Percentiles rank a stretch among this genome's conserved stretches.
These are phyloP conservation scores for Yamadazyma membranifaciens DNA, from an alignment of 1,139 yeast species.

Conservation along the genomic window DNA sequence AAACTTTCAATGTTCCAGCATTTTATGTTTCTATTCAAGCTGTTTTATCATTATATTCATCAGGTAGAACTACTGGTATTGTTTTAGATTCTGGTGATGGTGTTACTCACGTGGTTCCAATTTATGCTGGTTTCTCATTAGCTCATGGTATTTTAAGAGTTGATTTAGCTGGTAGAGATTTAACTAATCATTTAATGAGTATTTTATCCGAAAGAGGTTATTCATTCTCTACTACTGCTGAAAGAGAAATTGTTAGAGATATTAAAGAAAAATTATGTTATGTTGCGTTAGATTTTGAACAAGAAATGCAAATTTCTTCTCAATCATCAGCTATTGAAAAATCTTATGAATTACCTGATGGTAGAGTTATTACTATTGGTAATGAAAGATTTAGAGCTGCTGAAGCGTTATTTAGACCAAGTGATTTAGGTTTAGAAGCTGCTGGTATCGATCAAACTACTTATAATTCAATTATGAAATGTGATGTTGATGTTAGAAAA, in stretches of 20 bases:
- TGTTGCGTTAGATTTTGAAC: constrained; percentile 94
- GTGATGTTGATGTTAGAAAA: constrained; percentile 98
- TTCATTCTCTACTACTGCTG: constrained; percentile 98
- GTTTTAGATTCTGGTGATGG: constrained; percentile 99
- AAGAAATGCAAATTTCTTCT: constrained; percentile 98
- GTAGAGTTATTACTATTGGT: constrained; percentile 99
- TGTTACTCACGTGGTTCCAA: constrained; percentile 99
- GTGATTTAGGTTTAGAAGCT: constrained; percentile 96
- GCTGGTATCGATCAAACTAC: constrained; percentile 99
- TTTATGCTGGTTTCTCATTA: constrained; percentile 98
- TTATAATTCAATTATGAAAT: constrained; percentile 98
- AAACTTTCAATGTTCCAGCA: constrained; percentile 98
- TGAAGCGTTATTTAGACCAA: constrained; percentile 99
- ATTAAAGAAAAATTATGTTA: constrained; percentile 99
- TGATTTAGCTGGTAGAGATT: constrained; percentile 99
- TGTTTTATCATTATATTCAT: constrained; percentile 94
- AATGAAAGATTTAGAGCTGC: constrained; percentile 99
- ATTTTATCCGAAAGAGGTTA: constrained; percentile 98
- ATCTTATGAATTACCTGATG: constrained; percentile 99
- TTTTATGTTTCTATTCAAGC: constrained; percentile 99
- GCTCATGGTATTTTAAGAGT: constrained; percentile 99
- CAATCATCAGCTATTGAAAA: constrained; percentile 98
- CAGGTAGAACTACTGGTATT: constrained; percentile 99
- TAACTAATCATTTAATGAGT: constrained; percentile 98
- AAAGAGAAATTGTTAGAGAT: constrained; percentile 99